Conservation (phyloP, 2,329 filamentous ascomycete species). For the Calonectria hongkongensis region DNA sequence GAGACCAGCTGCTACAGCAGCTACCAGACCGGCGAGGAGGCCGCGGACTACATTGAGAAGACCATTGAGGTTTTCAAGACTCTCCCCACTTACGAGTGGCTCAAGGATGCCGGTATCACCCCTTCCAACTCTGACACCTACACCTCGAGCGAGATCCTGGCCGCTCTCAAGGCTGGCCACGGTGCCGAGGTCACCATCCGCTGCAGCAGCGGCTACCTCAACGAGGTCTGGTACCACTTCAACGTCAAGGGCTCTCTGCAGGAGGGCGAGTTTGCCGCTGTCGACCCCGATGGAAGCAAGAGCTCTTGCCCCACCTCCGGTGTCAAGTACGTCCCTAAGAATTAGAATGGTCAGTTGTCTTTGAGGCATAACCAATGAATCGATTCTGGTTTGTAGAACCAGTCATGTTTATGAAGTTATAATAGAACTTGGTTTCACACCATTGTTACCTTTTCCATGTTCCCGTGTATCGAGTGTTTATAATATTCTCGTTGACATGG, state of each 20-base stretch:
- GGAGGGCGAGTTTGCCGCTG: conserved; percentile 75
- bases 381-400: not conserved
- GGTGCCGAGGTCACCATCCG: conserved; percentile 75
- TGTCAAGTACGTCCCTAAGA: conserved; percentile 56
- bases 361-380: too few species aligned
- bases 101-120: conserved; percentile 76
- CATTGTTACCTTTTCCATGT: not conserved
- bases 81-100: conserved; percentile 78
- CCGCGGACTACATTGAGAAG: conserved; percentile 81
- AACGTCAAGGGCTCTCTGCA: conserved; percentile 76
- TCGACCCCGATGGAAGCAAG: conserved; percentile 73
- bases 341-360: not conserved
- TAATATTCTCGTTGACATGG: not conserved
- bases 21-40: conserved; percentile 78
- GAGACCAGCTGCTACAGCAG: conserved; percentile 79
- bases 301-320: conserved; percentile 71
- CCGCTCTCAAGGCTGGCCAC: conserved; percentile 72
- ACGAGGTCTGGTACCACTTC: conserved; percentile 79
- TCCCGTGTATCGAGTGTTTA: not conserved
- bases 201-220: conserved; percentile 69
- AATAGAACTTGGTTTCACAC: conserved; percentile 5
- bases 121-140: conserved; percentile 75
- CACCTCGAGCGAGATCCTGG: conserved; percentile 74
- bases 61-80: conserved; percentile 80
- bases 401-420: not conserved